Evolutionary conservation across 106 monocot species (phyloP).

Genomic region (Acorus calamus): DNA sequence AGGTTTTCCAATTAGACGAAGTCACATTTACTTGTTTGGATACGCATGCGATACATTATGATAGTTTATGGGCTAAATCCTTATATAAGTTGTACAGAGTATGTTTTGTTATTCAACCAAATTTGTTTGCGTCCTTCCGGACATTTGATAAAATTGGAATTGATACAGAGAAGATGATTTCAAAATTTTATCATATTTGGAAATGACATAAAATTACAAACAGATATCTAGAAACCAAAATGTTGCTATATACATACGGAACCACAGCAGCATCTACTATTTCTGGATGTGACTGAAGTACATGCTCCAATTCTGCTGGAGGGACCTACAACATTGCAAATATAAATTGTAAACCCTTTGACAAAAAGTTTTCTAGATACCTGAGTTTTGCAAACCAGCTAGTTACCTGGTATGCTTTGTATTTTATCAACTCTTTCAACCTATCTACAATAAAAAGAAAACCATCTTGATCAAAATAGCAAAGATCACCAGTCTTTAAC

Average conservation of each 20-base stretch:
- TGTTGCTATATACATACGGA: slow-evolving; percentile 40
- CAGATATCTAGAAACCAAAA: background rate
- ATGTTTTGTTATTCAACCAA: too few relatives aligned
- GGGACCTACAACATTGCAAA: slow-evolving; percentile 33
- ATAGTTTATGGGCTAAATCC: too few relatives aligned
- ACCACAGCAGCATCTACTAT: slow-evolving; percentile 71
- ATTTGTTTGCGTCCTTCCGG: too few relatives aligned
- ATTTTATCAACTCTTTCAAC: slow-evolving; percentile 70
- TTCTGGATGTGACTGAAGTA: slow-evolving; percentile 52
- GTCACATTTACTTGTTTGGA: too few relatives aligned
- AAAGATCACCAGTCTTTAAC: slow-evolving; percentile 72
- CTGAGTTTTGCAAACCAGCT: background rate
- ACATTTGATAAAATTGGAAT: too few relatives aligned
- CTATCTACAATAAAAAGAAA: slow-evolving; percentile 60
- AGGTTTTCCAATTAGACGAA: too few relatives aligned
- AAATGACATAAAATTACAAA: too few relatives aligned
- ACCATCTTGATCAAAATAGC: slow-evolving; percentile 61
- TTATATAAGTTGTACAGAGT: too few relatives aligned
- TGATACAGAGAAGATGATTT: too few relatives aligned
- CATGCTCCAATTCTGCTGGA: slow-evolving; percentile 69
- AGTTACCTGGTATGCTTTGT: slow-evolving; percentile 78
- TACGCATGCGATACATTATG: too few relatives aligned
- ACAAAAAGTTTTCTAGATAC: background rate
- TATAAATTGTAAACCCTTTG: background rate
- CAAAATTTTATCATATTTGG: too few relatives aligned